Base-by-base conservation (phyloP, 108 stramenopile species). In the Cyclostephanos tholiformis region DNA sequence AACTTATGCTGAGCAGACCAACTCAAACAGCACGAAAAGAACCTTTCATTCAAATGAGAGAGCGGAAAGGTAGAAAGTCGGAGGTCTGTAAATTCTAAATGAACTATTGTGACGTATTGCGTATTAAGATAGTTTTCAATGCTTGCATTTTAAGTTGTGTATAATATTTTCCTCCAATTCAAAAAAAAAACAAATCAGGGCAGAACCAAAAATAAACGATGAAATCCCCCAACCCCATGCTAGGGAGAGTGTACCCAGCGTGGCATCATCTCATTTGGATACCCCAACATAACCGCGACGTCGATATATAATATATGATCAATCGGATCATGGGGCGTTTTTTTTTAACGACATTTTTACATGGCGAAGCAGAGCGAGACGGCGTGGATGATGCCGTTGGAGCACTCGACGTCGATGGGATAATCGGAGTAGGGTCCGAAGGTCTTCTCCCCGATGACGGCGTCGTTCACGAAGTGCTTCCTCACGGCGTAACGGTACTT, bases 401-500 rank as follows among this genome's bases (percentile, higher is more conserved):
- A 65, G 76, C 69, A 71, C 11, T 38, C 70, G 65, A 91, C 84
- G 82, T 91, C 91, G 25, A 71, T 66, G 50, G 91, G 88, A 73
- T 64, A 89, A 71, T 83, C 67, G 22, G 65, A 29, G 67, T 63
- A 86, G 5, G 55, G 74, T 67, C 85, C 86, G 69, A 85, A 84
- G 63, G 85, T 84, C 69, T 75, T 77, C 73, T 86, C 84, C 59
- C 88, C 90, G 70, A 89, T 83, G 62, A 88, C 84, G 52, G 85
- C 86, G 77, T 89, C 87, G 63, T 91, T 87, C 62, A 89, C 82
- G 75, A 86, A 89, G 71, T 85, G 74, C 85, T 89, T 91, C 57
- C 90, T 74, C 69, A 89, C 76, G 66, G 77, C 80, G 67, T 84
- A 75, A 41, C 74, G 60, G 85, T 85, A 86, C 13, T 64, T 80